Conservation (phyloP, 495 filamentous ascomycete genomes). For the Aspergillus diversus region DNA sequence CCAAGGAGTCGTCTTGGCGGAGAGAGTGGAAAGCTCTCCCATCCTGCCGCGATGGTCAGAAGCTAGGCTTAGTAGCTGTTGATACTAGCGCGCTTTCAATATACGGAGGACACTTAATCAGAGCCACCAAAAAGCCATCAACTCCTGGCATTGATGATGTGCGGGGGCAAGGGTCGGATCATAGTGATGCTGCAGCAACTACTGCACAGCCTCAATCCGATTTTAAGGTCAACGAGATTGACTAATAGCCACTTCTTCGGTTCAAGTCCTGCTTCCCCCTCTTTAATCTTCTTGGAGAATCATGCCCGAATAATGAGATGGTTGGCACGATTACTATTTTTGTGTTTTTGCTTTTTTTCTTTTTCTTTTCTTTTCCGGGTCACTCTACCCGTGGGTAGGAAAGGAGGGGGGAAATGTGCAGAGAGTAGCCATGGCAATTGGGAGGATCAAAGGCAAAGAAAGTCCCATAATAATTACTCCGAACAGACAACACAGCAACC, state of each 20-base stretch:
- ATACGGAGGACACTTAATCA: slow-evolving; percentile 15
- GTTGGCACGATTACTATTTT: slow-evolving; percentile 17
- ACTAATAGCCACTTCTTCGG: slow-evolving; percentile 15
- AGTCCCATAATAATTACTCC: slow-evolving; percentile 14
- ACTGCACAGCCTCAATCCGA: slow-evolving; percentile 27
- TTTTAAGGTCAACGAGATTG: slow-evolving; percentile 18
- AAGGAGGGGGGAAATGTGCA: not conserved
- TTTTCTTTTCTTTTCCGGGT: no score
- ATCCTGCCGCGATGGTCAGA: slow-evolving; percentile 14
- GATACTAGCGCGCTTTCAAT: slow-evolving; percentile 10
- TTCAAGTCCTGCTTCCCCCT: slow-evolving; percentile 3
- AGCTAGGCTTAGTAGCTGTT: slow-evolving; percentile 6
- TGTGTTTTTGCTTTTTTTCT: slow-evolving; percentile 7
- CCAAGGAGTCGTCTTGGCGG: slow-evolving; percentile 17
- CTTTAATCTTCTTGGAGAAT: not conserved
- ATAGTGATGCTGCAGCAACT: slow-evolving; percentile 15
- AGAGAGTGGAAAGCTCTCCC: slow-evolving; percentile 16
- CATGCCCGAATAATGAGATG: not conserved
- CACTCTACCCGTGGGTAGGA: not conserved
- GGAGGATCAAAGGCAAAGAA: no score
- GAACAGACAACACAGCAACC: slow-evolving; percentile 7
- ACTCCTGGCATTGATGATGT: slow-evolving; percentile 19
- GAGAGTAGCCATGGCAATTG: not conserved
- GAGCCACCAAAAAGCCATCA: slow-evolving; percentile 23
- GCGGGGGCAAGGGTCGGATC: slow-evolving; percentile 19